Conservation (phyloP, 371 early-diverging fungal species). For the Nematocida homosporus region DNA sequence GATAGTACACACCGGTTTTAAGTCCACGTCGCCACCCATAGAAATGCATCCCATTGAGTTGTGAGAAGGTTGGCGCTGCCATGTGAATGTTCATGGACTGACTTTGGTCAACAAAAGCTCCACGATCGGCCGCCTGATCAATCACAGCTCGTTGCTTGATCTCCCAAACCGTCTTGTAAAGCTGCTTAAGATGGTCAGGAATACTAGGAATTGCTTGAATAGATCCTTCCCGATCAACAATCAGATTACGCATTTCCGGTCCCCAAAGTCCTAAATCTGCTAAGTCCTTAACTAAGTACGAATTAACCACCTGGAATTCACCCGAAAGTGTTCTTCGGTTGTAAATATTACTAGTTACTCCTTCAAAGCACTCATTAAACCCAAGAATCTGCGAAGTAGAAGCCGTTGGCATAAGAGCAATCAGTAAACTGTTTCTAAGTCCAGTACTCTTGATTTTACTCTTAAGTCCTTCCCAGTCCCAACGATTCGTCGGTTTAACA, state of each 20-base stretch:
- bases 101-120: constrained; percentile 93
- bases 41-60: constrained; percentile 94
- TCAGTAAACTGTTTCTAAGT: constrained; percentile 89
- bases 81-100: constrained; percentile 94
- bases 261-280: constrained; percentile 86
- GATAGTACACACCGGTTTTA: constrained; percentile 99
- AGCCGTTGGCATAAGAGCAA: constrained; percentile 99
- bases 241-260: constrained; percentile 85
- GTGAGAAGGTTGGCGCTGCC: constrained; percentile 80
- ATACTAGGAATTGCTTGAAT: constrained; percentile 78
- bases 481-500: constrained; percentile 73
- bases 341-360: constrained; percentile 93
- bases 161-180: constrained; percentile 98
- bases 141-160: constrained; percentile 77
- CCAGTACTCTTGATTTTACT: constrained; percentile 79
- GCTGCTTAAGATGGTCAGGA: constrained; percentile 81
- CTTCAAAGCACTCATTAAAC: constrained; percentile 97
- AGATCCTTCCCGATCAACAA: constrained; percentile 86
- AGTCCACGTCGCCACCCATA: constrained; percentile 95
- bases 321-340: constrained; percentile 93
- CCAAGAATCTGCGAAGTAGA: constrained; percentile 95
- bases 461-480: constrained; percentile 84
- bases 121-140: constrained; percentile 79
- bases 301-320: constrained; percentile 98
- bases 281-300: constrained; percentile 84